Evolutionary conservation across 2,329 filamentous ascomycete species (phyloP), one percentile per base, ranked within the genome.

Genomic region (Lasiodiplodia sp.): DNA sequence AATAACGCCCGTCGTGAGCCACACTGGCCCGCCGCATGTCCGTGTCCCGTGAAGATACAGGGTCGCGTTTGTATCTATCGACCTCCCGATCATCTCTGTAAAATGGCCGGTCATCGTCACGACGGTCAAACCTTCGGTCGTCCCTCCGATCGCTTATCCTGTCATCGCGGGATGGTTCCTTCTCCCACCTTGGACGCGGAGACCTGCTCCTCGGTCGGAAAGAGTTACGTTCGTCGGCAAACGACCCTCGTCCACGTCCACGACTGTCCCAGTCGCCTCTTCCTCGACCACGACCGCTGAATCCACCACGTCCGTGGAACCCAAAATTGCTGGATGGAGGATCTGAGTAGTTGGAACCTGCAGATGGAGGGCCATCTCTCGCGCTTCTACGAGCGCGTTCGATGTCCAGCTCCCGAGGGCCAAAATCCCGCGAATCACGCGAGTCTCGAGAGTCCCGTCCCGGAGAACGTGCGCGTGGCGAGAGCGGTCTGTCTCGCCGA

Each of bases 311-410:
- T 23, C 80, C 56, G 37, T 64, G 52, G 38, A 68, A 65, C 6
- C 67, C 67, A 47, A 68, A 68, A 6, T 37, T 83, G 21, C 84
- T 86, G 68, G 90, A 90, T 1, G 87, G 84, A 14, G 87, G 85
- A 70, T 94, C 91, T 0, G 91, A 92, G 25, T 88, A 89, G 11
- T 88, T 88, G 3, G 91, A 92, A 4, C 90, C 90, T 21, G 90
- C 90, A 1, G 91, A 92, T 25, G 89, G 86, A 12, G 91, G 91
- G 0, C 91, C 91, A 73, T 94, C 92, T 74, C 92, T 85, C 10
- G 91, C 93, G 18, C 87, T 89, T 57, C 91, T 85, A 66, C 91
- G 85, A 21, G 89, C 87, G 69, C 91, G 86, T 69, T 90, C 88
- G 8, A 88, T 84, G 71, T 94, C 91, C 7, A 91, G 81, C 57